Conservation (phyloP, 2,329 filamentous ascomycete genomes). For the Monosporascus sp. region DNA sequence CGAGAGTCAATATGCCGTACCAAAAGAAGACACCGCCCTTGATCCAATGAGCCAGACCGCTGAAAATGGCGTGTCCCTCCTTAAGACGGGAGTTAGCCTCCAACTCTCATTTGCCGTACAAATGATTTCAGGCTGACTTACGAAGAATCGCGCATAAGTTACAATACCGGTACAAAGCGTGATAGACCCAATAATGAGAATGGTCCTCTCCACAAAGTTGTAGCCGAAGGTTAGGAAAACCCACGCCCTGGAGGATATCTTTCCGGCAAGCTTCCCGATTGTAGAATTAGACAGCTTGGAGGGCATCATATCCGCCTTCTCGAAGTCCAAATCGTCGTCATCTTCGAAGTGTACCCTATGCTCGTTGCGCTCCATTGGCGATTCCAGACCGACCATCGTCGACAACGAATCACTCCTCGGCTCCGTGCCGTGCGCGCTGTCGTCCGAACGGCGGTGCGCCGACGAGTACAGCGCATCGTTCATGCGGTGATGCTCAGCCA, state of each 20-base stretch:
- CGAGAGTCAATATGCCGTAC: slow-evolving; percentile 81
- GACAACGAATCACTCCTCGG: slow-evolving; percentile 61
- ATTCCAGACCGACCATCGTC: slow-evolving; percentile 46
- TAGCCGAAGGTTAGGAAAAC: slow-evolving; percentile 56
- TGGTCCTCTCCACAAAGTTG: slow-evolving; percentile 66
- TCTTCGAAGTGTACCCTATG: slow-evolving; percentile 44
- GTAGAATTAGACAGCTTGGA: slow-evolving; percentile 46
- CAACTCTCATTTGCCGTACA: slow-evolving; percentile 5
- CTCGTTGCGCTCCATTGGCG: slow-evolving; percentile 30
- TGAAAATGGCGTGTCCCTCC: slow-evolving; percentile 68
- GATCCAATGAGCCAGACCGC: slow-evolving; percentile 85
- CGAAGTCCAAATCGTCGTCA: slow-evolving; percentile 38
- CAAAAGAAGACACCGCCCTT: slow-evolving; percentile 95
- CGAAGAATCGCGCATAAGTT: slow-evolving; percentile 78
- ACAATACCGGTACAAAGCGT: slow-evolving; percentile 67
- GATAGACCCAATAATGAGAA: slow-evolving; percentile 73
- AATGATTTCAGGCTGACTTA: slow-evolving; percentile 41
- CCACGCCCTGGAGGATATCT: slow-evolving; percentile 53
- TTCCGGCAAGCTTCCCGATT: slow-evolving; percentile 45
- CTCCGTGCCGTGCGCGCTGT: slow-evolving; percentile 66
- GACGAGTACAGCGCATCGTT: slow-evolving; percentile 29
- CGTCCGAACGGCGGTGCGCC: slow-evolving; percentile 57
- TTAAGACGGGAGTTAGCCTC: slow-evolving; percentile 28
- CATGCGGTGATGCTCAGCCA: slow-evolving; percentile 45
- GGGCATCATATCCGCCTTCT: slow-evolving; percentile 38